phyloP scores from a whole-genome alignment of 2,329 filamentous ascomycete genomes.

The Alternaria metachromatica region DNA sequence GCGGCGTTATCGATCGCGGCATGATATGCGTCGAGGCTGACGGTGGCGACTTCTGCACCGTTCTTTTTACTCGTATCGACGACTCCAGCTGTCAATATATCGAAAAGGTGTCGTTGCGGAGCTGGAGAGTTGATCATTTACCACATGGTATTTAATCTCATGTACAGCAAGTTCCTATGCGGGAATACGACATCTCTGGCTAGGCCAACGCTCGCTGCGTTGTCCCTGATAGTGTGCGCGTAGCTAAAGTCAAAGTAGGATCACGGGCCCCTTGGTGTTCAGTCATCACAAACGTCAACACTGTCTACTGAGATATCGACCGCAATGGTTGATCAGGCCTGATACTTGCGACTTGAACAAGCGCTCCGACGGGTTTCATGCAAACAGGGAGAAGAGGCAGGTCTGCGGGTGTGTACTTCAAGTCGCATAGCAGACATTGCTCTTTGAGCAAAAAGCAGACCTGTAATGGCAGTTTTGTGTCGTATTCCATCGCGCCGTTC shows the following conservation, averaged over 20 bases:
- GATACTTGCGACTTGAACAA: not conserved
- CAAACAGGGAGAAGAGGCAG: not conserved
- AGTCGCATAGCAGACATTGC: not conserved
- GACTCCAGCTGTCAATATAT: not conserved
- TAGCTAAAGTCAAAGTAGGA: not conserved
- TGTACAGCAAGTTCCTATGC: not conserved
- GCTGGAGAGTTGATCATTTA: not conserved
- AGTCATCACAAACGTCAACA: not conserved
- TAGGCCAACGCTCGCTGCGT: not conserved
- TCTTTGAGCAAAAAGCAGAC: not conserved
- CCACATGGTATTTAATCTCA: not conserved
- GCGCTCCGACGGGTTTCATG: not conserved
- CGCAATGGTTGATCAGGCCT: not conserved
- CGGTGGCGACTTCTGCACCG: not conserved
- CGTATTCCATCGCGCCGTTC: not conserved
- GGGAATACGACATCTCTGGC: not conserved
- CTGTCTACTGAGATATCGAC: conserved; percentile 51
- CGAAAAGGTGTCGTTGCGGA: not conserved
- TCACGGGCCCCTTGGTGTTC: not conserved
- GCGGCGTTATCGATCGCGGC: not conserved
- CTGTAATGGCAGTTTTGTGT: not conserved
- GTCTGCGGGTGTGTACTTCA: not conserved
- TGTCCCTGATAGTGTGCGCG: not conserved
- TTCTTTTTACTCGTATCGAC: not conserved
- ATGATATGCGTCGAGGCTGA: not conserved